These are phyloP conservation scores for Penicillium tannophilum DNA, from an alignment of 495 filamentous ascomycete genomes.

Conservation along the genomic window DNA sequence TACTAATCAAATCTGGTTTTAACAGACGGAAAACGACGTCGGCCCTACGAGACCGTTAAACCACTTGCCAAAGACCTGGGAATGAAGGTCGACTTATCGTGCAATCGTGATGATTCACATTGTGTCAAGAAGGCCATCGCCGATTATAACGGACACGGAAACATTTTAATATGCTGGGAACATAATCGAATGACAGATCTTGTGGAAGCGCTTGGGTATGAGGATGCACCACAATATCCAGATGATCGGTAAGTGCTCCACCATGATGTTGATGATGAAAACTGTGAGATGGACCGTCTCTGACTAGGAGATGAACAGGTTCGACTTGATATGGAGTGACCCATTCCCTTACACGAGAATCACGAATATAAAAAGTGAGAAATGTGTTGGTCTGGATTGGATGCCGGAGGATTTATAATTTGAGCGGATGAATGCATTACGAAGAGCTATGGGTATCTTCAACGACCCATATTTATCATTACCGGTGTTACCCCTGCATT, in stretches of 20 bases:
- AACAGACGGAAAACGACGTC: constrained; percentile 44
- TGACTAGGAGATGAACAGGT: constrained; percentile 25
- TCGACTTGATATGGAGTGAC: constrained; percentile 47
- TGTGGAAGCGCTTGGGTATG: constrained; percentile 39
- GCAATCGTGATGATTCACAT: constrained; percentile 43
- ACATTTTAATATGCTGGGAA: constrained; percentile 58
- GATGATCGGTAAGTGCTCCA: constrained; percentile 24
- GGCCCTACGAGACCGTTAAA: constrained; percentile 51
- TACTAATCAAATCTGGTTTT: not conserved
- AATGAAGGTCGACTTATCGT: constrained; percentile 48
- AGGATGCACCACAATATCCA: constrained; percentile 32
- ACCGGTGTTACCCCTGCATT: not conserved
- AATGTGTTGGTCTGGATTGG: constrained; percentile 33
- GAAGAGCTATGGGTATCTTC: not conserved
- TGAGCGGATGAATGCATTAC: too few relatives aligned
- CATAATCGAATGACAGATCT: constrained; percentile 47
- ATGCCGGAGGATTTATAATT: not conserved
- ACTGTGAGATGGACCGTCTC: not conserved
- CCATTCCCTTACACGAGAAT: constrained; percentile 38
- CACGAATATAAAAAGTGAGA: constrained; percentile 35
- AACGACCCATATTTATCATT: not conserved
- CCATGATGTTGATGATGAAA: not conserved
- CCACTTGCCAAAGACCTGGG: constrained; percentile 51
- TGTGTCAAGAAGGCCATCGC: constrained; percentile 46
- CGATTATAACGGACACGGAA: constrained; percentile 44